Conservation (phyloP, 352 stramenopile genomes). For the Globisporangium barbulae region DNA sequence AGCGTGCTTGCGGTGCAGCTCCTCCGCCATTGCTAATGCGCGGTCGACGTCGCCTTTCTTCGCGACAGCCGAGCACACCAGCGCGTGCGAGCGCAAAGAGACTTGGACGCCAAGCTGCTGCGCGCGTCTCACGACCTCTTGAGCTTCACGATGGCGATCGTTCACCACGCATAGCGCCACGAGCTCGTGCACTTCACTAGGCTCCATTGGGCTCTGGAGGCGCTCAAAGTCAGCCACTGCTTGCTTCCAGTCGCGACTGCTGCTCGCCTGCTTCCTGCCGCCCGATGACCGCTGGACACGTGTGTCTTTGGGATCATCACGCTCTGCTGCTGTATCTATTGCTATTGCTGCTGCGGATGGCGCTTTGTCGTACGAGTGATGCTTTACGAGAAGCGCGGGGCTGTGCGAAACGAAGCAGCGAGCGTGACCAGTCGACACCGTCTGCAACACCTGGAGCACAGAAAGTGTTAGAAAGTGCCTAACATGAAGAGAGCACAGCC, state of each 20-base stretch:
- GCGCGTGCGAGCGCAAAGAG: slow-evolving; percentile 32
- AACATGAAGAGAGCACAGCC: neutral
- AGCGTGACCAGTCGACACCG: neutral
- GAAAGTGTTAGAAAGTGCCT: neutral
- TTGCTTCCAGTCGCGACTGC: slow-evolving; percentile 36
- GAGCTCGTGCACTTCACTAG: slow-evolving; percentile 25
- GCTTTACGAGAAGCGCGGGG: neutral
- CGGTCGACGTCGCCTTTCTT: slow-evolving; percentile 46
- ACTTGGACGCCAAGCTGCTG: slow-evolving; percentile 36
- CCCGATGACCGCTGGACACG: neutral
- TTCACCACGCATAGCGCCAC: slow-evolving; percentile 40
- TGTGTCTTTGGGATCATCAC: neutral
- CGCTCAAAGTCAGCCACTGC: slow-evolving; percentile 47
- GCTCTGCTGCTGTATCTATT: neutral
- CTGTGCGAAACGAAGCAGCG: slow-evolving; percentile 1
- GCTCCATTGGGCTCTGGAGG: slow-evolving; percentile 14
- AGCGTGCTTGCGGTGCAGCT: slow-evolving; percentile 23
- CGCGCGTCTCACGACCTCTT: slow-evolving; percentile 36
- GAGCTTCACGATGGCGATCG: slow-evolving; percentile 48
- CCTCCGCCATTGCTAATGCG: slow-evolving; percentile 35
- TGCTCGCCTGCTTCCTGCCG: neutral
- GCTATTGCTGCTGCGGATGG: neutral
- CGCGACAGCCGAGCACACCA: slow-evolving; percentile 44
- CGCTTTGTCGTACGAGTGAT: neutral
- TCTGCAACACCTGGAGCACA: neutral